phyloP scores from a whole-genome alignment of 108 stramenopile species.

The Schizochytrium sp. region DNA sequence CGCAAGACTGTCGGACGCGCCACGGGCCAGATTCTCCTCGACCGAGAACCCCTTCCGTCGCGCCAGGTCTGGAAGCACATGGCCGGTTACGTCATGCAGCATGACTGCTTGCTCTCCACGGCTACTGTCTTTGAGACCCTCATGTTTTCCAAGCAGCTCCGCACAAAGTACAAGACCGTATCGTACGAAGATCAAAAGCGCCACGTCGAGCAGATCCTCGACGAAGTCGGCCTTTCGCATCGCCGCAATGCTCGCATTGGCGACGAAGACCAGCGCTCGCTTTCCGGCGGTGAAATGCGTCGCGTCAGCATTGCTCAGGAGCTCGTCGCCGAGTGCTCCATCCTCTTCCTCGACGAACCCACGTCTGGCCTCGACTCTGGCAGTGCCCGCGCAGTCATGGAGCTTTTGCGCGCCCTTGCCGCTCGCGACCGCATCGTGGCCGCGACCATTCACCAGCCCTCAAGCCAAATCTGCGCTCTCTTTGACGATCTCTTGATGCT shows the following conservation, averaged over 20 bases:
- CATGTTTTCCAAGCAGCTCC: neutral
- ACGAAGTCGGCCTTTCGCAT: neutral
- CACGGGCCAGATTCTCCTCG: neutral
- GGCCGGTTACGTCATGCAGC: neutral
- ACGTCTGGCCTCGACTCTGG: neutral
- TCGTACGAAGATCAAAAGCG: neutral
- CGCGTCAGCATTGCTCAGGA: neutral
- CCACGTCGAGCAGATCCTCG: neutral
- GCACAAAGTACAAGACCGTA: neutral
- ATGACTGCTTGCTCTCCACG: neutral
- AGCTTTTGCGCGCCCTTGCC: neutral
- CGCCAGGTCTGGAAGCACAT: neutral
- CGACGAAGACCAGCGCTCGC: neutral
- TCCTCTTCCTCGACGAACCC: neutral
- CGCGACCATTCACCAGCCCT: constrained; percentile 2
- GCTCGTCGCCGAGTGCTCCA: neutral
- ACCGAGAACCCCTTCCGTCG: neutral
- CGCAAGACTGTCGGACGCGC: neutral
- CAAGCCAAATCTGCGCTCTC: neutral
- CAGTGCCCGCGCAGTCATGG: neutral
- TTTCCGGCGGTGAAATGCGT: neutral
- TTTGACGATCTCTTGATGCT: neutral
- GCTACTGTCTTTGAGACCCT: constrained; percentile 6
- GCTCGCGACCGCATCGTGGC: neutral
- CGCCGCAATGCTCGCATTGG: neutral